Conservation (phyloP, 1,139 yeast species). For the Debaryomyces psychrophilus region DNA sequence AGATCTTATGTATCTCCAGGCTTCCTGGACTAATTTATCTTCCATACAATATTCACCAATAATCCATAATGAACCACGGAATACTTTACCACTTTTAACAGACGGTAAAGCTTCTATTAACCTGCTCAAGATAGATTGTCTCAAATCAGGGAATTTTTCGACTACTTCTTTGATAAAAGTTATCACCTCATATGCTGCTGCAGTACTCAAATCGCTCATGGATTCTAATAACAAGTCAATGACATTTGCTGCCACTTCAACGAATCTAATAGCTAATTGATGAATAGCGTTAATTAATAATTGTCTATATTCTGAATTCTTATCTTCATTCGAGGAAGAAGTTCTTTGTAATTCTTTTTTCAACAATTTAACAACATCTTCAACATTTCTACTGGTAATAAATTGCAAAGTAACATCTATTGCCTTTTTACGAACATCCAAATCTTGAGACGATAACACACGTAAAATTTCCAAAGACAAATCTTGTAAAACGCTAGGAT, state of each 20-base stretch:
- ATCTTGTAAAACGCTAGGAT: slow-evolving; percentile 87
- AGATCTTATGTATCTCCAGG: slow-evolving; percentile 86
- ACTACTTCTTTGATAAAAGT: slow-evolving; percentile 91
- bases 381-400: slow-evolving; percentile 87
- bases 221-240: slow-evolving; percentile 87
- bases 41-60: slow-evolving; percentile 87
- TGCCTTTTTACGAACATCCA: slow-evolving; percentile 89
- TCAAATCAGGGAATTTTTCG: slow-evolving; percentile 84
- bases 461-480: slow-evolving; percentile 84
- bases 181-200: slow-evolving; percentile 89
- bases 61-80: slow-evolving; percentile 94
- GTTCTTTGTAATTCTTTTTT: slow-evolving; percentile 89
- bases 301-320: slow-evolving; percentile 85
- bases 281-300: slow-evolving; percentile 86
- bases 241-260: slow-evolving; percentile 89
- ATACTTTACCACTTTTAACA: slow-evolving; percentile 86
- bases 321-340: slow-evolving; percentile 68
- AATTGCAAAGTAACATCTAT: slow-evolving; percentile 79
- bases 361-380: slow-evolving; percentile 87
- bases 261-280: slow-evolving; percentile 83
- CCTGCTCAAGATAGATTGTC: slow-evolving; percentile 66
- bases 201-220: slow-evolving; percentile 77
- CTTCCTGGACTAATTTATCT: slow-evolving; percentile 72
- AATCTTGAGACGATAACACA: slow-evolving; percentile 82
- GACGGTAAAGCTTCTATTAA: slow-evolving; percentile 64